Percentiles rank a stretch among this genome's conserved stretches.
phyloP scores from a whole-genome alignment of 441 rosid genomes.

The Gossypium trilobum region DNA sequence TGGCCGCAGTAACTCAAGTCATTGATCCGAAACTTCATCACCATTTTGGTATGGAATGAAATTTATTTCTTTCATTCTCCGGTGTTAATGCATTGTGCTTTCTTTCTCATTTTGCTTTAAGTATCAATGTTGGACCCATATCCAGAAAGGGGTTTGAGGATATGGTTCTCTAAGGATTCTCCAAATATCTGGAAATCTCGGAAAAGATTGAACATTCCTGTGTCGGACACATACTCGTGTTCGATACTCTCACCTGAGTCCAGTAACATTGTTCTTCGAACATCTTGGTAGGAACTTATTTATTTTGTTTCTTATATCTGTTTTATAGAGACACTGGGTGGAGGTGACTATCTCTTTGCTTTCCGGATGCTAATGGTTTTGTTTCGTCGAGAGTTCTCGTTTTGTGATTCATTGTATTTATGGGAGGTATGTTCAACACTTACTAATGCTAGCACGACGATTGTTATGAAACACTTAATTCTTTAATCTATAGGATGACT shows the following conservation, averaged over 20 bases:
- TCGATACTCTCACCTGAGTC: not conserved
- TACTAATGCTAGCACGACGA: not conserved
- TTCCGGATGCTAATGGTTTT: constrained; percentile 93
- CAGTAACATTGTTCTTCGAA: not conserved
- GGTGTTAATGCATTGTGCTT: not conserved
- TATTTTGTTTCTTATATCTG: not conserved
- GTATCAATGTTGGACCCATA: not conserved
- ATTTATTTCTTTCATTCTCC: not conserved
- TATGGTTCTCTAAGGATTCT: not conserved
- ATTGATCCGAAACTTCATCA: constrained; percentile 91
- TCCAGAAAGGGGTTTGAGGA: not conserved
- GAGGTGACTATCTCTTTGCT: constrained; percentile 91
- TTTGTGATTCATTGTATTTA: constrained; percentile 79
- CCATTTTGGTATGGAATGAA: constrained; percentile 54
- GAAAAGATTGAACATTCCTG: not conserved
- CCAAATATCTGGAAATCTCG: not conserved
- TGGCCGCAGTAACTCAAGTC: constrained; percentile 83
- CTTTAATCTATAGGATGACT: not conserved
- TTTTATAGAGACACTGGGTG: constrained; percentile 70
- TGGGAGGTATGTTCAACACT: constrained; percentile 69
- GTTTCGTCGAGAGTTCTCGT: constrained; percentile 93
- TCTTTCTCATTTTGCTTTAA: not conserved
- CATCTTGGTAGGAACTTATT: not conserved
- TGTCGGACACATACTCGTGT: not conserved
- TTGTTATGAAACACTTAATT: not conserved